Evolutionary conservation across 2,329 filamentous ascomycete species (phyloP), one percentile per base, ranked within the genome.

Genomic region (Pseudogymnoascus sp.): DNA sequence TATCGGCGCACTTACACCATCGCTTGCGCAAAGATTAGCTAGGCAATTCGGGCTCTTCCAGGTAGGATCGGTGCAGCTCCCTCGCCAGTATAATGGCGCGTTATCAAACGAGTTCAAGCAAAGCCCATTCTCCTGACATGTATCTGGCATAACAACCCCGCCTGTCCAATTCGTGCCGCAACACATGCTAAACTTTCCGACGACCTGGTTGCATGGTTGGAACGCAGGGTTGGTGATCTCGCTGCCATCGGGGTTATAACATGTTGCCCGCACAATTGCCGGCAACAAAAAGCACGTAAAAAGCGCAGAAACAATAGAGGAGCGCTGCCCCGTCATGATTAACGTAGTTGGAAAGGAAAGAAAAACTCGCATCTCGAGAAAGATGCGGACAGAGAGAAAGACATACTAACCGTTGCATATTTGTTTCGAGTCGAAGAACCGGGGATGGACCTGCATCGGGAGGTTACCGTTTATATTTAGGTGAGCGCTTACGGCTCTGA

Each of bases 11-110:
- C 19, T 39, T 7, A 61, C 60, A 33, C 49, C 41, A 42, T 52
- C 35, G 19, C 12, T 52, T 35, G 38, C 6, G 28, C 23, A 36
- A 35, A 52, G 60, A 33, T 61, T 61, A 49, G 36, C 39, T 9
- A 61, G 28, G 6, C 60, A 61, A 22, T 61, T 35, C 11, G 60
- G 60, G 35, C 60, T 61, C 23, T 61, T 61, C 60, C 60, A 61
- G 11, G 60, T 33, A 11, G 38, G 38, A 35, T 61, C 60, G 39
- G 28, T 61, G 49, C 60, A 61, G 41, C 60, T 61, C 12, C 49
- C 49, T 6, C 60, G 39, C 28, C 49, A 61, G 39, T 61, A 61
- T n/a, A 52, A 35, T 33, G 25, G 39, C 38, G 9, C 28, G 6
- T 33, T 33, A 0, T 52, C 60, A 12, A 49, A 49, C 3, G 49